Conservation (phyloP, 306 rosid genomes). For the Sindora glabra region DNA sequence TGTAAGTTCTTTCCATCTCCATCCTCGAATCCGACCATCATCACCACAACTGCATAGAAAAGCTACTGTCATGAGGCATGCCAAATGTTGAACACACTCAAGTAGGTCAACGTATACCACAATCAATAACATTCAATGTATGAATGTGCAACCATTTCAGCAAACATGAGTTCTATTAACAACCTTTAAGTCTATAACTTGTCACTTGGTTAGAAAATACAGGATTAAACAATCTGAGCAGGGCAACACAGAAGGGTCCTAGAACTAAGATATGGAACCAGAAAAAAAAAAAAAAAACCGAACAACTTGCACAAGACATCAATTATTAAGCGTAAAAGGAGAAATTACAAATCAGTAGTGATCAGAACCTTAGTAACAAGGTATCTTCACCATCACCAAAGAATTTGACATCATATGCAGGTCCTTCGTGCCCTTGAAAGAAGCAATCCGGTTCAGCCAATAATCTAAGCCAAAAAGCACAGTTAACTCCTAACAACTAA, state of each 20-base stretch:
- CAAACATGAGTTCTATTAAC: not conserved
- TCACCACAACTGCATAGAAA: slow-evolving; percentile 69
- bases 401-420: slow-evolving; percentile 78
- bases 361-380: slow-evolving; percentile 61
- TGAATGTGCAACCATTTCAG: not conserved
- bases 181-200: not conserved
- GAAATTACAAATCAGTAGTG: not conserved
- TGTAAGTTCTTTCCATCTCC: slow-evolving; percentile 75
- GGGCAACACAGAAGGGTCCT: not conserved
- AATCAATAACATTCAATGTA: not conserved
- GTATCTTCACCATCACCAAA: slow-evolving; percentile 57
- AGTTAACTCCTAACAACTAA: slow-evolving; percentile 2
- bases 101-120: not conserved
- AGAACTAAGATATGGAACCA: no score
- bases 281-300: no score
- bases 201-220: no score
- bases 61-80: slow-evolving; percentile 1
- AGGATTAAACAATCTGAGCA: no score
- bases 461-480: slow-evolving; percentile 36
- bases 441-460: slow-evolving; percentile 62
- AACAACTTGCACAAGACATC: no score
- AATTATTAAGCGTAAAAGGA: not conserved
- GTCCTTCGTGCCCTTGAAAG: slow-evolving; percentile 73
- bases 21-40: slow-evolving; percentile 82
- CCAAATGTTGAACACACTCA: slow-evolving; percentile 3